Percentiles rank a stretch among this genome's conserved stretches.
These are phyloP conservation scores for Corymbia maculata DNA, from an alignment of 345 rosid species.

Conservation along the genomic window DNA sequence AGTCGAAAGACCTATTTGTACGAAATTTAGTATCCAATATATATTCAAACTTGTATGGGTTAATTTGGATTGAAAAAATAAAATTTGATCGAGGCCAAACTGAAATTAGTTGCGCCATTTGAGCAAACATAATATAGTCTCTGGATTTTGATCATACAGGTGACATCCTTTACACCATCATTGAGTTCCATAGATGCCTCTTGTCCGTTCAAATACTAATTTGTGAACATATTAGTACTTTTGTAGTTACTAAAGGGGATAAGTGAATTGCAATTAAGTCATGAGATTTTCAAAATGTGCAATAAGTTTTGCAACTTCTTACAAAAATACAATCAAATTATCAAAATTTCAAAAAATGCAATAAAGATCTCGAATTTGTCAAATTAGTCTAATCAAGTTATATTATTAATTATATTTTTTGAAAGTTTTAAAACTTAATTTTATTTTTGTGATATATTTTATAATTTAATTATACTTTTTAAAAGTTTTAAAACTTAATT, in stretches of 20 bases:
- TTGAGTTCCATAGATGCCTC: background rate
- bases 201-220: background rate
- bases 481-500: background rate
- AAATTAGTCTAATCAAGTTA: background rate
- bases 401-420: no score
- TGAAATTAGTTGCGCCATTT: background rate
- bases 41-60: background rate
- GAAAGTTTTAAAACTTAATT: no score
- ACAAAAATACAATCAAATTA: accelerated
- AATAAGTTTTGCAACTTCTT: accelerated
- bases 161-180: no score
- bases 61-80: no score
- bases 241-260: background rate
- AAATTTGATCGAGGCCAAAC: background rate
- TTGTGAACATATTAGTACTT: background rate
- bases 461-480: no score
- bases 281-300: no score
- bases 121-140: background rate
- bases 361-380: background rate
- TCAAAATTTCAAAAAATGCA: no score
- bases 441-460: no score
- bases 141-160: accelerated
- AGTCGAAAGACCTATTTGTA: background rate
- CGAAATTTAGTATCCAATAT: background rate
- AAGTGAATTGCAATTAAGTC: background rate